Base-by-base conservation (phyloP, 176 grass and related monocot genomes). In the Oropetium thomaeum region DNA sequence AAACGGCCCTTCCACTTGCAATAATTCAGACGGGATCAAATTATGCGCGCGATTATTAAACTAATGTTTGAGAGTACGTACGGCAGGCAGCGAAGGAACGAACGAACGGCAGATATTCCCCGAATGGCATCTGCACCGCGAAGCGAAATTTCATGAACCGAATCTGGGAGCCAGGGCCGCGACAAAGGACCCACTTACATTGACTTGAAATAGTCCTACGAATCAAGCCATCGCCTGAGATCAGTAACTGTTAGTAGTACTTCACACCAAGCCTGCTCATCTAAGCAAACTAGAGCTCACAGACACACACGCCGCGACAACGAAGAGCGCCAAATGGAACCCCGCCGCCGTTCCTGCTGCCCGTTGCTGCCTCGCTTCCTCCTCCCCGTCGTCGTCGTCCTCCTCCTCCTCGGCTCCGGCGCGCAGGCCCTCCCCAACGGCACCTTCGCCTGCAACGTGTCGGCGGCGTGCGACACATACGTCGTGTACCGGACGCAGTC, bases 401-500 rank as follows among this genome's bases (percentile, higher is more conserved):
- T 68, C 55, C 7, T 68, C 55, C 8, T 34, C 67, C 52, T 78
- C 41, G 74, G 33, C 52, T 44, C 34, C 75, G 74, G 16, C 11
- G 74, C 69, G 22, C 62, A 83, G 74, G 26, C 2, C 34, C 26
- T 16, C 33, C 2, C 11, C 51, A 73, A 45, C 29, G 54, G 11
- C 53, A 62, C 68, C 19, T 83, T 87, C 74, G 61, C 74, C 11
- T 87, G 85, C 15, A 22, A 10, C 19, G 74, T 45, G 53, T 9
- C 80, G 33, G 29, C 31, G 42, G 40, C 52, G 28, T 89, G 90
- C 80, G 43, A 62, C 33, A 84, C 90, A 22, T 84, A 40, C 72
- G 87, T 81, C 0, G 67, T 87, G n/a, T 89, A 93, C 71, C 63
- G 90, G n/a, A 89, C 86, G 65, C 80, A 74, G 69, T 52, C 76